These are phyloP conservation scores for Ceratocystiopsis minuta DNA, from an alignment of 2,329 filamentous ascomycete species.

Conservation along the genomic window DNA sequence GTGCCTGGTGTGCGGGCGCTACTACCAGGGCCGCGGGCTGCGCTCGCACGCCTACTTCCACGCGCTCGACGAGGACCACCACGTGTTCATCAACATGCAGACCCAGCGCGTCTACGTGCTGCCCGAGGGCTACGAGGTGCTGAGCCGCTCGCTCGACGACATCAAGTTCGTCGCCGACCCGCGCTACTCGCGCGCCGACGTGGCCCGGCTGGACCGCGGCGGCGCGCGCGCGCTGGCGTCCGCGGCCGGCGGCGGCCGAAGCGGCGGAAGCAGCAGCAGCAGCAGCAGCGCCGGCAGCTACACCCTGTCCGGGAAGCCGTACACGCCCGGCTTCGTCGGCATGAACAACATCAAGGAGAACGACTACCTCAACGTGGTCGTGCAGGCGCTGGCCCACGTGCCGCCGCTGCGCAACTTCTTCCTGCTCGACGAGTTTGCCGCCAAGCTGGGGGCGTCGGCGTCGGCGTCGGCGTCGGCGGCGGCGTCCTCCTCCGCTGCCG, in stretches of 20 bases:
- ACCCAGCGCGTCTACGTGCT: conserved; percentile 81
- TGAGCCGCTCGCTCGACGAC: conserved; percentile 84
- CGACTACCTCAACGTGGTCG: conserved; percentile 91
- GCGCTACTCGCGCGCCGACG: conserved; percentile 62
- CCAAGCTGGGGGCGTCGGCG: not conserved
- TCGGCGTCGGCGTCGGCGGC: not conserved
- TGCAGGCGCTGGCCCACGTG: conserved; percentile 83
- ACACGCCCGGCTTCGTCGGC: conserved; percentile 85
- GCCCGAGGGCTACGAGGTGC: conserved; percentile 92
- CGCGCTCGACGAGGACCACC: conserved; percentile 82
- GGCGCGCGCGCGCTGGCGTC: conserved; percentile 7
- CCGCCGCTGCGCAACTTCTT: conserved; percentile 79
- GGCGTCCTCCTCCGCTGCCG: not conserved
- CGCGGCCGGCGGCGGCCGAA: conserved; percentile 7
- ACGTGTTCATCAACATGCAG: conserved; percentile 97
- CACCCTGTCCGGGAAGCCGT: conserved; percentile 69
- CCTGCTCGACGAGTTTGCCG: conserved; percentile 63
- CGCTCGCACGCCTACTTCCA: conserved; percentile 97
- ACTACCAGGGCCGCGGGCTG: conserved; percentile 83
- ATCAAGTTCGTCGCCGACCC: conserved; percentile 97
- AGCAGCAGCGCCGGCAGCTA: conserved; percentile 33
- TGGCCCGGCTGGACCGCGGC: conserved; percentile 59
- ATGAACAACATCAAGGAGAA: conserved; percentile 99
- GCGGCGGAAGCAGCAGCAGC: not conserved
- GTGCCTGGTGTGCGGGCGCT: conserved; percentile 92